A percentile compares a stretch with the other conserved stretches of the same genome.
Conservation (phyloP, 495 filamentous ascomycete genomes). For the Penicillium robsamsonii region DNA sequence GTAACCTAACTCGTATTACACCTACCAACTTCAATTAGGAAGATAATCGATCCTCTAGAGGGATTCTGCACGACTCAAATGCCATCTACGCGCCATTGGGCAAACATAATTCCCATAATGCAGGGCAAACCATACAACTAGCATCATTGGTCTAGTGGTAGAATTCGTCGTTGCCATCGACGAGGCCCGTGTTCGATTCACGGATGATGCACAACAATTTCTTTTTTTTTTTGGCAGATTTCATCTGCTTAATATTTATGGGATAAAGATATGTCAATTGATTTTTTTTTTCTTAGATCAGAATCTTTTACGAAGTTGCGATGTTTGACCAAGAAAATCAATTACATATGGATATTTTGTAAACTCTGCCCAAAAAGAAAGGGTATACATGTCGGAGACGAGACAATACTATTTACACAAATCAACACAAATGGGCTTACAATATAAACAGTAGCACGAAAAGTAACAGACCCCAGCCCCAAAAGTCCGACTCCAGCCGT, state of each 20-base stretch:
- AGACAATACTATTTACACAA: constrained; percentile 1
- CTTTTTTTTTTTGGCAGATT: constrained; percentile 13
- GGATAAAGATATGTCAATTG: neutral
- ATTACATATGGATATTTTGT: neutral
- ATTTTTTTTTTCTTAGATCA: neutral
- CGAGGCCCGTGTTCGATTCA: constrained; percentile 59
- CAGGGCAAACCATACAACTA: constrained; percentile 12
- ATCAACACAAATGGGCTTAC: constrained; percentile 4
- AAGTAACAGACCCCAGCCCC: constrained; percentile 12
- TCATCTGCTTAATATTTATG: neutral
- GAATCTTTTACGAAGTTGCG: neutral
- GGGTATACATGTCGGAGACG: neutral
- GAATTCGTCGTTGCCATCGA: constrained; percentile 61
- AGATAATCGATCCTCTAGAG: neutral
- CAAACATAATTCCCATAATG: neutral
- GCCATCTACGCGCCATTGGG: neutral
- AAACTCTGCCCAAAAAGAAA: neutral
- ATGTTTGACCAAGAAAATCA: neutral
- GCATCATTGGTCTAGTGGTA: constrained; percentile 60
- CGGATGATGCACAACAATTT: constrained; percentile 46
- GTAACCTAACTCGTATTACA: neutral
- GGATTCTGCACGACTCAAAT: no score
- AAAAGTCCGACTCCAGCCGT: neutral
- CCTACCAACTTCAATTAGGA: neutral
- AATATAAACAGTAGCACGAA: neutral